These are phyloP conservation scores for Hapsidospora chrysogenum DNA, from an alignment of 495 filamentous ascomycete genomes.

Conservation along the genomic window DNA sequence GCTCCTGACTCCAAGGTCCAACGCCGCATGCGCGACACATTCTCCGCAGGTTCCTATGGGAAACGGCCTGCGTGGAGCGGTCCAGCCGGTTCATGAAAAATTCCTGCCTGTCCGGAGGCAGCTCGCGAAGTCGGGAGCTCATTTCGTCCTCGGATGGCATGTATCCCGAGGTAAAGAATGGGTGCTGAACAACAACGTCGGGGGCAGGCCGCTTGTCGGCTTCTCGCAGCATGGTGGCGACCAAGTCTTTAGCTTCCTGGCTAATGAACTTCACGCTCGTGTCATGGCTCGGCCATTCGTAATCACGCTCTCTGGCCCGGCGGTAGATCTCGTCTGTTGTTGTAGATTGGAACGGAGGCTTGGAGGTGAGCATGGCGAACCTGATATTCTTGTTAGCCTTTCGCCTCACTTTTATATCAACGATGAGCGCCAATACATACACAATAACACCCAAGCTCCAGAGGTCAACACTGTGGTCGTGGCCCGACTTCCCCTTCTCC, in stretches of 20 bases:
- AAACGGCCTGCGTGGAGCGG: conserved; percentile 10
- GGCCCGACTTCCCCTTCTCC: conserved; percentile 68
- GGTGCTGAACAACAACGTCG: conserved; percentile 67
- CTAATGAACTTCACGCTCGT: conserved; percentile 32
- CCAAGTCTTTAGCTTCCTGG: conserved; percentile 58
- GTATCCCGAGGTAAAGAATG: conserved; percentile 56
- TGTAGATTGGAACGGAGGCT: conserved; percentile 73
- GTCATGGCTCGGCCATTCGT: conserved; percentile 53
- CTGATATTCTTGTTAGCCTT: conserved; percentile 19
- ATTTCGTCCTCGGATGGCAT: conserved; percentile 35
- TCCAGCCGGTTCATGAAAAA: conserved; percentile 18
- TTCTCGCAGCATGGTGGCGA: conserved; percentile 56
- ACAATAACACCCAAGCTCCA: conserved; percentile 96
- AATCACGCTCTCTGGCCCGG: conserved; percentile 51
- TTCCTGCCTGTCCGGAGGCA: conserved; percentile 21
- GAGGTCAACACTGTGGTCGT: conserved; percentile 82
- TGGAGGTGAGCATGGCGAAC: conserved; percentile 82
- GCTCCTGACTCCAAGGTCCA: conserved; percentile 26
- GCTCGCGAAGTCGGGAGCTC: conserved; percentile 29
- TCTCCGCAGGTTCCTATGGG: conserved; percentile 18
- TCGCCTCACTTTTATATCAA: conserved; percentile 2
- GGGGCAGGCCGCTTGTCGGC: conserved; percentile 60
- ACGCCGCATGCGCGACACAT: conserved; percentile 29
- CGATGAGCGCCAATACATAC: conserved; percentile 29
- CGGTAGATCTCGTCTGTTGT: conserved; percentile 78